Evolutionary conservation across 2,329 filamentous ascomycete species (phyloP), one percentile per base, ranked within the genome.

Genomic region (Huntiella bhutanensis): DNA sequence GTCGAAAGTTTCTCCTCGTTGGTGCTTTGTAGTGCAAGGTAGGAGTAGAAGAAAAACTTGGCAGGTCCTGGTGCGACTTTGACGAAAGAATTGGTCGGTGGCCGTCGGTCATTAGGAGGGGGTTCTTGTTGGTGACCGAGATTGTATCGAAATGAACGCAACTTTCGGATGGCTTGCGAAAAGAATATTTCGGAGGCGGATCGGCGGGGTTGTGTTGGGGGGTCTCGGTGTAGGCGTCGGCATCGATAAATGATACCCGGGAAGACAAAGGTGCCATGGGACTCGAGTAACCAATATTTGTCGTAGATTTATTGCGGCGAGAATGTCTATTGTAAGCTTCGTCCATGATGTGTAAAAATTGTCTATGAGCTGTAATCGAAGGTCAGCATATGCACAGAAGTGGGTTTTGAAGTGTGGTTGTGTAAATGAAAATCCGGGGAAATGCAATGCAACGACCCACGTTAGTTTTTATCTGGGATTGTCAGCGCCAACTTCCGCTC

Each of bases 181-280:
- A 28, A 28, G 22, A 7, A 10, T 28, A 28, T 28, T 28, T 28
- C 22, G 22, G 22, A 28, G 22, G 22, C 5, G 22, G 22, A 10
- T 28, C 22, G 22, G 22, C 8, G 22, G 22, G 22, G 8, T 28
- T 28, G 22, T 28, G 6, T 28, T 28, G 22, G 2, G 22, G 22
- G 1, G 22, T 37, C 6, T 47, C 46, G 11, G 17, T 33, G 39
- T 33, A 43, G 46, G 22, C 4, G 15, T 48, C 45, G n/a, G 33
- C 11, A 8, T 76, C 72, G 50, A 66, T 62, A 48, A 77, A 61
- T 37, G 75, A 74, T 6, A 80, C 64, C 56, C 71, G 73, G 44
- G 70, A 67, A 17, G 75, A 79, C 46, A 80, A 62, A 22, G 76
- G 76, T n/a, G 73, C 75, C 49, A 80, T 72, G 11, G 71, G 22